Evolutionary conservation across 805 yeast genomes (phyloP), one percentile per base, ranked within the genome.

Genomic region (Candida odintsovae): DNA sequence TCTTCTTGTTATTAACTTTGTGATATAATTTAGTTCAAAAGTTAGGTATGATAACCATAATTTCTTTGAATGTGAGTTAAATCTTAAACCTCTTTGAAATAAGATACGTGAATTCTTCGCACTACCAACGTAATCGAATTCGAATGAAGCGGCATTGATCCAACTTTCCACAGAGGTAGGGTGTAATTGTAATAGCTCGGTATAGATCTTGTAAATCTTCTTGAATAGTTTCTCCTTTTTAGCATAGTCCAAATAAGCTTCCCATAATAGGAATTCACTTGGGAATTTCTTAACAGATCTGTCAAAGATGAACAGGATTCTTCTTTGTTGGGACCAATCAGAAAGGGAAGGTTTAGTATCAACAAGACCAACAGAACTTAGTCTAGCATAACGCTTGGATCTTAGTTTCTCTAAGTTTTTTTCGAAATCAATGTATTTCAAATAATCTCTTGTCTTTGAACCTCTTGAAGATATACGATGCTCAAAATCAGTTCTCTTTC

Each of bases 81-180:
- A 86, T 63, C 95, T 75, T 37, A 94, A 71, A 28, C 85, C 95
- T 54, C 86, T 79, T 65, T 90, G 97, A 64, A 90, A 81, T 22
- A 94, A 73, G 10, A 80, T 79, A 64, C 99, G 77, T 20, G 97
- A 90, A 40, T 95, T 90, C 60, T 84, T 82, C 40, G 95, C 87
- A 56, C 90, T 86, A 37, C 92, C 86, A 65, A 94, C 89, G 25
- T 77, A 78, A 56, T 92, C 97, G 58, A 87, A 83, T 67, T 94
- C 98, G 66, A 88, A 89, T 61, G 87, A 87, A 26, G 97, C 97
- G 21, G 97, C 97, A 58, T 88, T 78, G 38, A 94, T 78, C 99
- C 99, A 94, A 16, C 92, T 86, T 56, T 83, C 86, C 2, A 89
- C 78, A 59, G 90, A 86, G 38, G 86, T 77, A n/a, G 99, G 98